A percentile compares a stretch with the other conserved stretches of the same genome.
Evolutionary conservation across 192 early-diverging fungal genomes (phyloP).

Genomic region (Linnemannia zychae): DNA sequence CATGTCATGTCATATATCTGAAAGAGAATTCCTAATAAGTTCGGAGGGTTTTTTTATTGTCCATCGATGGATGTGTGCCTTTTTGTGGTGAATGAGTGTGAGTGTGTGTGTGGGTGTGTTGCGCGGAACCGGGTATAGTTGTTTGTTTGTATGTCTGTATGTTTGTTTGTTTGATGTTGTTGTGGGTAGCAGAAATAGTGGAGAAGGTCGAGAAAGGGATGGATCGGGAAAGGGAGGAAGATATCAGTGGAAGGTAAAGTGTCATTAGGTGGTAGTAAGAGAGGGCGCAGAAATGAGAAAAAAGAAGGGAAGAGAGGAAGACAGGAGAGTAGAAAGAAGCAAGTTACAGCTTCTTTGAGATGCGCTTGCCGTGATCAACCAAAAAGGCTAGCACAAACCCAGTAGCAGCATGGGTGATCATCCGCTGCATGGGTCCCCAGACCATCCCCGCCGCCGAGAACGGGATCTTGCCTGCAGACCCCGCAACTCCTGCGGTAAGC

Average conservation of each 20-base stretch:
- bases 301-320: not conserved
- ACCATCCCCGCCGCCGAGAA: conserved; percentile 44
- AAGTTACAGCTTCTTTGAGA: conserved; percentile 25
- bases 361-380: conserved; percentile 5
- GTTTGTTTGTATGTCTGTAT: conserved; percentile 1
- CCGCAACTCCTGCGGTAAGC: not conserved
- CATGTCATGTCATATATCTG: too few species aligned
- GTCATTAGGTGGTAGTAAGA: not conserved
- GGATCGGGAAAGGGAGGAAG: not conserved
- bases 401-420: conserved; percentile 29
- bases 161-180: not conserved
- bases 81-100: not conserved
- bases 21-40: too few species aligned
- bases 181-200: not conserved
- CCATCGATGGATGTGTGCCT: too few species aligned
- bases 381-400: conserved; percentile 31
- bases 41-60: too few species aligned
- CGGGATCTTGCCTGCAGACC: not conserved
- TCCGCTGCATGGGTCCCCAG: conserved; percentile 13
- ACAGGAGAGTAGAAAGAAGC: not conserved
- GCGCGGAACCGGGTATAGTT: conserved; percentile 6
- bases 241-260: not conserved
- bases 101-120: not conserved
- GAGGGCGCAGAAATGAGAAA: too few species aligned
- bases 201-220: not conserved